Percentiles rank a stretch among this genome's conserved stretches.
These are phyloP conservation scores for Laguncularia racemosa DNA, from an alignment of 345 rosid genomes.

Conservation along the genomic window DNA sequence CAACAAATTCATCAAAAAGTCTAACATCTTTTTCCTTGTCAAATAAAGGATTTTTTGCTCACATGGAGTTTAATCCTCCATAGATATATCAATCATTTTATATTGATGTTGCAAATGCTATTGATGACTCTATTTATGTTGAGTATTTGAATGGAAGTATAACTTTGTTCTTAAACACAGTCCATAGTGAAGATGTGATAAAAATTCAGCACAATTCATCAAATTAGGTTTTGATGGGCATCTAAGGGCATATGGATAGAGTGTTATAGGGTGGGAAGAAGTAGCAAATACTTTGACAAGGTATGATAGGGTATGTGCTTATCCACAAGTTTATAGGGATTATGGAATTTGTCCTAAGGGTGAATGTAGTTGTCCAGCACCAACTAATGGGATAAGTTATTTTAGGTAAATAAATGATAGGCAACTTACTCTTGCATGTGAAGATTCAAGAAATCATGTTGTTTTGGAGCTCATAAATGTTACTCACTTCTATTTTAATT, in stretches of 20 bases:
- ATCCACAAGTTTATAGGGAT: constrained; percentile 4
- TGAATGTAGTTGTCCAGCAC: constrained; percentile 1
- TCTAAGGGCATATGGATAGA: constrained; percentile 14
- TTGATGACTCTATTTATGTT: background rate
- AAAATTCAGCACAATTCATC: background rate
- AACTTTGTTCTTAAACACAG: background rate
- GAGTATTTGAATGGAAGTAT: constrained; percentile 3
- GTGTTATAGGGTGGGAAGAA: background rate
- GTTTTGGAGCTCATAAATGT: background rate
- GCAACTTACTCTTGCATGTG: background rate
- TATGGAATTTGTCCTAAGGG: background rate
- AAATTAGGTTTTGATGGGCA: constrained; percentile 21
- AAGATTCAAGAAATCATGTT: background rate
- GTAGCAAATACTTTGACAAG: background rate
- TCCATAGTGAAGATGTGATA: rapidly evolving
- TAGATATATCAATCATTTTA: background rate
- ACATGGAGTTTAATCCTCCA: constrained; percentile 5
- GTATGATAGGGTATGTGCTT: background rate
- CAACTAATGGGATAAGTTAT: too few species aligned
- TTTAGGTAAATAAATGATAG: background rate
- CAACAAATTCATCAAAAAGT: constrained; percentile 4
- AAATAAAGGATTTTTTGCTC: constrained; percentile 9
- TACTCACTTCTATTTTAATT: background rate
- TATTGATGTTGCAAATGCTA: background rate
- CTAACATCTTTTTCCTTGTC: constrained; percentile 10